These are phyloP conservation scores for Colletotrichum sp. DNA, from an alignment of 2,329 filamentous ascomycete genomes.

Conservation along the genomic window DNA sequence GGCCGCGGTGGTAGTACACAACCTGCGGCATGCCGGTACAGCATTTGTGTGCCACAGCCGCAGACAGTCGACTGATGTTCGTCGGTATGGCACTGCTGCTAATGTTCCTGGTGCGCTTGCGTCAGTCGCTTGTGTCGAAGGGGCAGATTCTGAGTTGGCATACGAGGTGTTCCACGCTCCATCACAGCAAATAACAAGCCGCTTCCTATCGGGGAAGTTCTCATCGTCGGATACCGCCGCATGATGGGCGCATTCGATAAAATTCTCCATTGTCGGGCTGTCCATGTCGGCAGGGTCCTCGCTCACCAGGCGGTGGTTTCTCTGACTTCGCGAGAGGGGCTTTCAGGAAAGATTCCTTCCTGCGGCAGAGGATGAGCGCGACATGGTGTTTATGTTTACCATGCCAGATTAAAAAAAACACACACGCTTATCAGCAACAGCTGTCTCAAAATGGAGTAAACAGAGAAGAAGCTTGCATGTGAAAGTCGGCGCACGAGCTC, in stretches of 20 bases:
- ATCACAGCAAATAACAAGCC: constrained; percentile 38
- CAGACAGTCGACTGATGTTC: constrained; percentile 39
- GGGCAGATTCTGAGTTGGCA: accelerated
- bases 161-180: constrained; percentile 37
- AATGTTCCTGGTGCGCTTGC: background rate
- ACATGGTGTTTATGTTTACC: background rate
- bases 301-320: background rate
- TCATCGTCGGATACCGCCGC: background rate
- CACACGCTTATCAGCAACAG: background rate
- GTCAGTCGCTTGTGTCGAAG: background rate
- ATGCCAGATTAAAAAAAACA: background rate
- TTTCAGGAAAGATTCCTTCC: background rate
- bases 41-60: constrained; percentile 31
- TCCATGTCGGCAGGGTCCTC: background rate
- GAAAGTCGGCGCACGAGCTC: background rate
- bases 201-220: constrained; percentile 18
- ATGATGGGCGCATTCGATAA: background rate
- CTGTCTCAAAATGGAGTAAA: background rate
- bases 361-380: background rate
- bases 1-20: constrained; percentile 40
- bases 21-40: constrained; percentile 34
- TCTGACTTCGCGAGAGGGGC: background rate
- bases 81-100: constrained; percentile 14
- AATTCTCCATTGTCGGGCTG: background rate
- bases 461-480: background rate